phyloP scores from a whole-genome alignment of 345 rosid genomes.

The Citrus mangshanensis region DNA sequence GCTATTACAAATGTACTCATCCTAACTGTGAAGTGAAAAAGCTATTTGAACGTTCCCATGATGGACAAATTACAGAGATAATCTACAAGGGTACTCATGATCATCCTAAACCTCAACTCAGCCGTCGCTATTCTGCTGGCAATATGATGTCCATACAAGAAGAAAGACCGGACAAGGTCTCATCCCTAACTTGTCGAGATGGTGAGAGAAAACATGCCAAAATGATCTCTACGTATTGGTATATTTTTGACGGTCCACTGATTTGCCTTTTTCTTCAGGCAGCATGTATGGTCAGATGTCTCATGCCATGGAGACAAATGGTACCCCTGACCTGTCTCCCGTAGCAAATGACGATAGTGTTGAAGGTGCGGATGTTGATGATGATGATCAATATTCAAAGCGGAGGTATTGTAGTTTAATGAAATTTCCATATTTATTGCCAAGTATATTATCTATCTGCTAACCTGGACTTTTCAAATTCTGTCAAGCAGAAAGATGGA shows the following conservation, averaged over 20 bases:
- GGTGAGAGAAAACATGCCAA: conserved; percentile 37
- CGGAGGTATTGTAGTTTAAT: conserved; percentile 56
- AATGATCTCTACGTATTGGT: background rate
- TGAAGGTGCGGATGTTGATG: conserved; percentile 67
- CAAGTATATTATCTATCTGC: conserved; percentile 11
- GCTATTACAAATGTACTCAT: conserved; percentile 97
- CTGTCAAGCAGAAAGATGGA: conserved; percentile 74
- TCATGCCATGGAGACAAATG: conserved; percentile 43
- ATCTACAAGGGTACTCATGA: conserved; percentile 94
- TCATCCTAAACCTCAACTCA: conserved; percentile 95
- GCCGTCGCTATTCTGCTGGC: conserved; percentile 66
- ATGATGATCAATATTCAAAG: conserved; percentile 76
- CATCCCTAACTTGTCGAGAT: conserved; percentile 48
- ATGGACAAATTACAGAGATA: conserved; percentile 88
- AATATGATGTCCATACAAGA: conserved; percentile 64
- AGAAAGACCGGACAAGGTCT: conserved; percentile 58
- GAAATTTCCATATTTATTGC: conserved; percentile 3
- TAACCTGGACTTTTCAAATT: conserved; percentile 18
- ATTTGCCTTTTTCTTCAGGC: conserved; percentile 30
- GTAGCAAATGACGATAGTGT: conserved; percentile 50
- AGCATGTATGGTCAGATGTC: conserved; percentile 45
- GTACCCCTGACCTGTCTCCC: conserved; percentile 53
- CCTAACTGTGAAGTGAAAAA: conserved; percentile 98
- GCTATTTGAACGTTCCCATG: conserved; percentile 87
- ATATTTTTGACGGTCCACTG: conserved; percentile 4